Base-by-base conservation (phyloP, 768 basidiomycete genomes). In the Clathrus columnatus region DNA sequence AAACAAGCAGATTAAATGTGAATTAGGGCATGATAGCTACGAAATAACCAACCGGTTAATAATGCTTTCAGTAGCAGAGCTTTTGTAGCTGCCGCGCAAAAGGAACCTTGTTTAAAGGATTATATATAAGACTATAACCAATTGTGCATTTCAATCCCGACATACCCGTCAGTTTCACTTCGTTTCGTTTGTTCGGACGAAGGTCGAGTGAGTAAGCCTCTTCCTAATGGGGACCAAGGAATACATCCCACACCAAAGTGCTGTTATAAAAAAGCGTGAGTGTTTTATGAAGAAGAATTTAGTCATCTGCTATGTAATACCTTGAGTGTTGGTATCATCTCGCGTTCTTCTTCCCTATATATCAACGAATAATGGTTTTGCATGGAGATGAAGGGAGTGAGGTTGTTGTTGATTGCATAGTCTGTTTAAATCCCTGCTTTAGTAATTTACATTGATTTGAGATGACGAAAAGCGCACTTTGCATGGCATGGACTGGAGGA, bases 351-450 rank as follows among this genome's bases (percentile, higher is more conserved):
- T 63, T 85, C 84, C 14, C 83, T 70, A 61, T 85, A 85, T 10
- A 80, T 62, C 7, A 82, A 65, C 56, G 69, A 80, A 64, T 85
- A 77, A 56, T 81, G 80, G 61, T 85, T 85, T 64, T 85, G 83
- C 82, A 84, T 82, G 0, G 79, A 80, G 62, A 84, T 80, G 67
- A 85, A 84, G 1, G 78, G 78, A 0, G 78, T 80, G 1, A 80
- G 67, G 7, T 75, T 73, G 64, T 85, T 77, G 36, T 72, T 65
- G 54, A 82, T 77, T 0, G 82, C 83, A 60, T 83, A 83, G 63
- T 80, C 81, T 82, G 52, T 17, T 36, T 17, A 18, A 7, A 7
- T 27, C 10, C 14, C 14, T 42, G 41, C 11, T 16, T 30, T 6
- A 26, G 20, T 26, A 5, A 18, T 24, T 4, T n/a, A n/a, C 2